Evolutionary conservation across 2,329 filamentous ascomycete genomes (phyloP).

Genomic region (Phaeomoniella chlamydospora): DNA sequence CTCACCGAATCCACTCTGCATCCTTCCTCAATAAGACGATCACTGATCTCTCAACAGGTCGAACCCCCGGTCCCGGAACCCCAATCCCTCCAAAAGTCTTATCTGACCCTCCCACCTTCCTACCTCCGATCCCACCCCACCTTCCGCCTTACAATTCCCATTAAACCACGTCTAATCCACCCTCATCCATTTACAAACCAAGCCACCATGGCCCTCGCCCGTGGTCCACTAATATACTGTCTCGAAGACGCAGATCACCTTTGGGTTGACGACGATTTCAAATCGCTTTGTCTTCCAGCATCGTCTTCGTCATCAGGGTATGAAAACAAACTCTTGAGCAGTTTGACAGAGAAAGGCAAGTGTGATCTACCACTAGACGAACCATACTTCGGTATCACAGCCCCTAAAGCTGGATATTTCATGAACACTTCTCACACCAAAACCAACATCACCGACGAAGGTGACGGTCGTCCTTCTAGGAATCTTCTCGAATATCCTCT

Average conservation of each 20-base stretch:
- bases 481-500: neutral
- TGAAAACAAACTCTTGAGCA: too few relatives aligned
- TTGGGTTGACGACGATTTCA: conserved; percentile 43
- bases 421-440: neutral
- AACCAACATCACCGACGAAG: neutral
- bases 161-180: conserved; percentile 32
- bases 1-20: too few relatives aligned
- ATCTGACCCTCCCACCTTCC: conserved; percentile 28
- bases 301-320: conserved; percentile 13
- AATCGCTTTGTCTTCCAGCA: conserved; percentile 13
- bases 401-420: neutral
- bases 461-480: neutral
- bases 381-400: neutral
- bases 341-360: neutral
- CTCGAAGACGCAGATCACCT: conserved; percentile 44
- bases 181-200: conserved; percentile 44
- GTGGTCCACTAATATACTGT: conserved; percentile 47
- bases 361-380: neutral
- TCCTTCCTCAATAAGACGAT: conserved; percentile 4
- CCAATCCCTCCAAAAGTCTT: conserved; percentile 29
- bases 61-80: conserved; percentile 17
- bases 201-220: conserved; percentile 36
- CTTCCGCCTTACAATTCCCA: conserved; percentile 32
- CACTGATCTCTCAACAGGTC: conserved; percentile 8
- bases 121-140: conserved; percentile 24